Evolutionary conservation across 192 early-diverging fungal genomes (phyloP).

Genomic region (Paraglomus occultum): DNA sequence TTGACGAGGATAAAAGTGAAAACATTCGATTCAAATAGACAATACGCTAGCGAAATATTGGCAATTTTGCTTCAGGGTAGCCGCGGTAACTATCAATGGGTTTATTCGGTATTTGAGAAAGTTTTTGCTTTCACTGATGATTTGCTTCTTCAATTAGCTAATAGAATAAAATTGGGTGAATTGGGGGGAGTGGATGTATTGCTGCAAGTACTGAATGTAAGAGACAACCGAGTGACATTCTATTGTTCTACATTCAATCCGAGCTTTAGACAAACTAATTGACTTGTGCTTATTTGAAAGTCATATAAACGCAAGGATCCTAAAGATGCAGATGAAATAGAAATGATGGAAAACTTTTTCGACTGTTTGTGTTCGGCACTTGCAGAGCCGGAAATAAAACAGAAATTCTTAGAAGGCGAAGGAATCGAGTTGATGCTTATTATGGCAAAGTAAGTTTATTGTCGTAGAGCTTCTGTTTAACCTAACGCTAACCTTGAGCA

Average conservation of each 20-base stretch:
- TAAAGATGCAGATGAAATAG: slow-evolving; percentile 77
- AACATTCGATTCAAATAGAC: slow-evolving; percentile 77
- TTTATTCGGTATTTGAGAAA: slow-evolving; percentile 6
- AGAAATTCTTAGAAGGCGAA: slow-evolving; percentile 73
- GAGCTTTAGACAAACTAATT: background rate
- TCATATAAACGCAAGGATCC: slow-evolving; percentile 72
- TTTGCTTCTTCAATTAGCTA: slow-evolving; percentile 30
- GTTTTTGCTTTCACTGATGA: background rate
- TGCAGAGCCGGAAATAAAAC: slow-evolving; percentile 66
- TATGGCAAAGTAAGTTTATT: slow-evolving; percentile 66
- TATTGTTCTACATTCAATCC: background rate
- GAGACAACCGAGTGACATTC: background rate
- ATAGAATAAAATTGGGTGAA: slow-evolving; percentile 47
- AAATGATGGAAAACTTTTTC: slow-evolving; percentile 92
- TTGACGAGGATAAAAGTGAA: slow-evolving; percentile 60
- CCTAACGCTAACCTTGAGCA: background rate
- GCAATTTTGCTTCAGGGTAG: slow-evolving; percentile 80
- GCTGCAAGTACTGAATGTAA: slow-evolving; percentile 62
- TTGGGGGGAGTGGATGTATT: slow-evolving; percentile 66
- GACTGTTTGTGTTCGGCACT: slow-evolving; percentile 76
- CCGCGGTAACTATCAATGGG: slow-evolving; percentile 44
- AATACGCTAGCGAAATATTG: slow-evolving; percentile 83
- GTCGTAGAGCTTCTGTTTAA: background rate
- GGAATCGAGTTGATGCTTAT: slow-evolving; percentile 91
- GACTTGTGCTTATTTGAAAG: slow-evolving; percentile 7